phyloP scores from a whole-genome alignment of 768 basidiomycete genomes.

The Tricholoma matsutake region DNA sequence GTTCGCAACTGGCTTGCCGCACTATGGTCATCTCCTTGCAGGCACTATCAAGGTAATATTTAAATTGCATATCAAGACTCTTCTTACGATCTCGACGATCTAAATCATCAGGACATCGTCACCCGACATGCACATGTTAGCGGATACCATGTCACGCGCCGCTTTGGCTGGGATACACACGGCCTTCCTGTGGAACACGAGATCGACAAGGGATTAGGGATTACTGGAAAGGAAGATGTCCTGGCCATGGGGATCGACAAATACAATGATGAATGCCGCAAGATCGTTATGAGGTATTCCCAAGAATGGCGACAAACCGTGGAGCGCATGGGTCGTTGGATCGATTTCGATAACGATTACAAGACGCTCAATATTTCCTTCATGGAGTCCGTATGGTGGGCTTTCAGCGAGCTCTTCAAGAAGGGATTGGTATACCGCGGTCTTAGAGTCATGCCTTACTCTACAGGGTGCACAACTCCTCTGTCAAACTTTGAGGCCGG shows the following conservation, averaged over 20 bases:
- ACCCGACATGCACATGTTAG: conserved; percentile 94
- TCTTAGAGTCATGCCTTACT: conserved; percentile 96
- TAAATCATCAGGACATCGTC: conserved; percentile 80
- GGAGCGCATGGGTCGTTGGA: conserved; percentile 99
- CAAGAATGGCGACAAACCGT: conserved; percentile 93
- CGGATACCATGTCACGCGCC: conserved; percentile 87
- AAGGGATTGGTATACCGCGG: conserved; percentile 93
- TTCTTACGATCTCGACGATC: conserved; percentile 1
- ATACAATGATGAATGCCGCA: conserved; percentile 95
- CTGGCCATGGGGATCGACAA: conserved; percentile 94
- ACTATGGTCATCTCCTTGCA: conserved; percentile 92
- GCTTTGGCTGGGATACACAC: conserved; percentile 99
- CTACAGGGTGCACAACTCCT: conserved; percentile 93
- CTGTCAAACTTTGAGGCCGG: conserved; percentile 98
- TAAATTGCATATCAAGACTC: neutral
- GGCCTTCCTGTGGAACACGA: conserved; percentile 98
- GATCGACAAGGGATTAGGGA: conserved; percentile 94
- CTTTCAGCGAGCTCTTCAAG: conserved; percentile 90
- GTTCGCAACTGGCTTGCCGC: conserved; percentile 94
- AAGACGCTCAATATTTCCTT: conserved; percentile 91
- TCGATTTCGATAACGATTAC: conserved; percentile 99
- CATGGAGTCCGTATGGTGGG: conserved; percentile 99
- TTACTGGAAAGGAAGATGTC: conserved; percentile 92
- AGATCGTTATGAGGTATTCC: conserved; percentile 96
- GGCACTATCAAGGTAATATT: conserved; percentile 82